A percentile compares a stretch with the other conserved stretches of the same genome.
Conservation (phyloP, 2,329 filamentous ascomycete species). For the Aspergillus cejpii region DNA sequence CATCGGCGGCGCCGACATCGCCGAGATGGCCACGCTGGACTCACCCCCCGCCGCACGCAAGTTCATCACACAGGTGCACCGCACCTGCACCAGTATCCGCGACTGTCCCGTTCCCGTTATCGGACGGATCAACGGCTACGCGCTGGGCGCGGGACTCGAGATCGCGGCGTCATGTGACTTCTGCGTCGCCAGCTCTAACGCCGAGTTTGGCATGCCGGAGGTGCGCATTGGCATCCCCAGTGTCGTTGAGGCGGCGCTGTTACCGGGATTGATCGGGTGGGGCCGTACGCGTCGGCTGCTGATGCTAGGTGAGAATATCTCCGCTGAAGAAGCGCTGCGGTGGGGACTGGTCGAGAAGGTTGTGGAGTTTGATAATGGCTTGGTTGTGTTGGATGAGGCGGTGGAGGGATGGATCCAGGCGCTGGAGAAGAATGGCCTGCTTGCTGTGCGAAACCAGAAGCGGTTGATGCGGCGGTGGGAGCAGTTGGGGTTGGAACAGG, state of each 20-base stretch:
- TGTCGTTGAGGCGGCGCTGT: constrained; percentile 36
- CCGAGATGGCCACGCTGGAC: constrained; percentile 50
- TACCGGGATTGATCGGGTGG: constrained; percentile 36
- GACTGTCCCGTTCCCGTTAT: constrained; percentile 36
- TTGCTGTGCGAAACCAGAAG: constrained; percentile 32
- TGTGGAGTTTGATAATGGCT: constrained; percentile 17
- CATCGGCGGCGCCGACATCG: constrained; percentile 79
- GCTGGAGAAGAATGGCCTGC: constrained; percentile 27
- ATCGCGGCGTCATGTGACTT: constrained; percentile 35
- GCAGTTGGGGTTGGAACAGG: constrained; percentile 18
- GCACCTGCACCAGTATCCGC: constrained; percentile 30
- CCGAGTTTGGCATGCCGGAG: constrained; percentile 38
- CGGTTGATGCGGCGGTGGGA: constrained; percentile 25
- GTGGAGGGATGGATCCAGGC: constrained; percentile 28
- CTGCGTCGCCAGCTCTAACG: constrained; percentile 28
- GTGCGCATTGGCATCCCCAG: constrained; percentile 34
- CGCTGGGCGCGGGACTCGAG: constrained; percentile 35
- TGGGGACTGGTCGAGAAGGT: constrained; percentile 37
- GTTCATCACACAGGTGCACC: constrained; percentile 34
- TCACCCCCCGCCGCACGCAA: constrained; percentile 23
- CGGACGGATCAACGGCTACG: constrained; percentile 33
- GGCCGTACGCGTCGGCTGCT: constrained; percentile 33
- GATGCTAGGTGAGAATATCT: constrained; percentile 33
- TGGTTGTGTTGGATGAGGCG: constrained; percentile 21
- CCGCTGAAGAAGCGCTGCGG: constrained; percentile 24